Base-by-base conservation (phyloP, 805 yeast genomes). In the Yarrowia keelungensis region DNA sequence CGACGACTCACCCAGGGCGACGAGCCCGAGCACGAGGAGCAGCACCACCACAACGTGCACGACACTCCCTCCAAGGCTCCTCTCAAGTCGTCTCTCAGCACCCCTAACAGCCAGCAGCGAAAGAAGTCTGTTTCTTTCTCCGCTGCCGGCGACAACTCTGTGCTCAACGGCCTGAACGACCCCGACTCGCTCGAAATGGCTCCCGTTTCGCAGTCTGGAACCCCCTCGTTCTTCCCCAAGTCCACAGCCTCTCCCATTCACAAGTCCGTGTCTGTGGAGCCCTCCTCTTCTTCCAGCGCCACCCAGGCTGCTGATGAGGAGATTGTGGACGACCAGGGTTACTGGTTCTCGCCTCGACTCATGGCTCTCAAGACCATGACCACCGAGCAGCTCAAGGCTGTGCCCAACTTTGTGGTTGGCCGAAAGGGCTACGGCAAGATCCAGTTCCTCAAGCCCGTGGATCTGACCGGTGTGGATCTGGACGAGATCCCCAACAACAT, bases 331-430 rank as follows among this genome's bases (percentile, higher is more conserved):
- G 87, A 87, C 14, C 85, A 89, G 61, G 97, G 93, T 7, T 95
- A 93, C 79, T 95, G 95, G 91, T 89, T 88, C 67, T 85, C 90
- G 7, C 99, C 99, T 16, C 81, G 92, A 2, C 75, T 89, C 46
- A 84, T 87, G 5, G 87, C 87, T 61, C 80, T 95, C 66, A 83
- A 84, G 68, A 78, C 81, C 16, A 82, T 85, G 83, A 77, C 91
- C 0, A 81, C 90, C 46, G 79, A 86, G 10, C 89, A 91, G 70
- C 83, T 92, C 62, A 86, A 89, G 68, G 74, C 83, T 7, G 89
- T 95, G 32, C 73, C 82, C 16, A 82, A 87, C 67, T 87, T 93
- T 76, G 84, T 84, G 15, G 86, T 95, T 70, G 99, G 98, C 5
- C 88, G 95, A 72, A 84, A 84, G 71, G 88, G 88, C 69, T 86